Base-by-base conservation (phyloP, 1,139 yeast species). In the Yamadazyma mexicana region DNA sequence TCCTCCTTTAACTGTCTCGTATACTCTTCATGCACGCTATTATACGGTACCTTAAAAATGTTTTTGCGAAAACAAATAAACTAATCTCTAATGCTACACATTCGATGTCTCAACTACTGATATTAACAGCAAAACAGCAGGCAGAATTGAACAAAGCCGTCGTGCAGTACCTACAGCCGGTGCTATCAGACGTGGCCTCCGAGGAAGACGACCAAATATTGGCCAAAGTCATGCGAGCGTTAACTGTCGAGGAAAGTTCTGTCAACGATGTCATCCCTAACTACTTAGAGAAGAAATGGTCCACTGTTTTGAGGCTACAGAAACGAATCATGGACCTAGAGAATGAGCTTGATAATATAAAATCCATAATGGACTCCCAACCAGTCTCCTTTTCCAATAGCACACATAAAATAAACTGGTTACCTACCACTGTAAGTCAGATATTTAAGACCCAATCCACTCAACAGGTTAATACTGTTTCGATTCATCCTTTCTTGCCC, bases 241-340 rank as follows among this genome's bases (percentile, higher is more conserved):
- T 62, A 22, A 39, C 51, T 23, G 56, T 59, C 2, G 53, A 53
- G 31, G 23, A 40, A 1, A 35, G 33, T 17, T 50, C 54, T 10
- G 12, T 40, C 3, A 36, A 39, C 26, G 53, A 48, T 14, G 50
- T 67, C 2, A 69, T 77, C 14, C 73, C 80, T 38, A 64, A 72
- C 44, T 68, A 84, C 37, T 66, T 91, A 32, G 94, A 87, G 51
- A 86, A 83, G 62, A 91, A 89, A 63, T 91, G 98, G 98, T 75
- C 86, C 1, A 83, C 95, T 0, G 94, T 91, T 5, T 70, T 87
- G 26, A 68, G 96, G 38, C 68, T 91, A 31, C 97, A 91, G 60
- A 77, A 83, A 47, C 77, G 79, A 52, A 82, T 89, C 35, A 66
- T 84, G 42, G 94, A 84, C 40, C 60, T 73, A 23, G 75, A 71